phyloP scores from a whole-genome alignment of 148 eudicot species.

The Rhododendron ferrugineum region DNA sequence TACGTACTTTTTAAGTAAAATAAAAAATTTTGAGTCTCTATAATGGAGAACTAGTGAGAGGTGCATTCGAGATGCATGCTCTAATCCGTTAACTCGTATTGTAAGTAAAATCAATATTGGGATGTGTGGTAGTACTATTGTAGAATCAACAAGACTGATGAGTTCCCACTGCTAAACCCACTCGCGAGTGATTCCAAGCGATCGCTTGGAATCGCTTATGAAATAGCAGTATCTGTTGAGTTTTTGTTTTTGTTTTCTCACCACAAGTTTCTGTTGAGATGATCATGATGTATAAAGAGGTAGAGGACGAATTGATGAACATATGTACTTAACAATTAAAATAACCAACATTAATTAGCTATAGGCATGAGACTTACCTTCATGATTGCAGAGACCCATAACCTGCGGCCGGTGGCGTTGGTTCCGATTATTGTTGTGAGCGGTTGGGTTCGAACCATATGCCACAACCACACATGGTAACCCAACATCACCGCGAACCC shows the following conservation, averaged over 20 bases:
- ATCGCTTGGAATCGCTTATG: neutral
- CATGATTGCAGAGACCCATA: conserved; percentile 82
- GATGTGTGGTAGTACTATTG: too few species aligned
- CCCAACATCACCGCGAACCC: conserved; percentile 35
- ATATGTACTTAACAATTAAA: neutral
- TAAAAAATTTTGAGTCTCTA: too few species aligned
- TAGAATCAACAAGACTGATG: too few species aligned
- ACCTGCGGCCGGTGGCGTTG: conserved; percentile 58
- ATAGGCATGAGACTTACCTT: conserved; percentile 35
- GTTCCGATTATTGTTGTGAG: conserved; percentile 66
- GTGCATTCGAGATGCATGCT: neutral
- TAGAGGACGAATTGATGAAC: neutral
- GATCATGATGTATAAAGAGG: neutral
- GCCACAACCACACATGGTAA: conserved; percentile 83
- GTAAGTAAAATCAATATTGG: neutral
- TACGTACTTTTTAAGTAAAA: neutral
- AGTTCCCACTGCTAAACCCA: too few species aligned
- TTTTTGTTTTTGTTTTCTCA: neutral
- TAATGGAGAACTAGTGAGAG: neutral
- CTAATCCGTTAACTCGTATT: neutral
- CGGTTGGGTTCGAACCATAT: conserved; percentile 57
- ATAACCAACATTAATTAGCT: too few species aligned
- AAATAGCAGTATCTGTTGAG: neutral
- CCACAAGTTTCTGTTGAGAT: neutral
- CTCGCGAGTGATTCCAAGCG: too few species aligned